phyloP scores from a whole-genome alignment of 2,329 filamentous ascomycete genomes.

The Coniochaeta sp. region DNA sequence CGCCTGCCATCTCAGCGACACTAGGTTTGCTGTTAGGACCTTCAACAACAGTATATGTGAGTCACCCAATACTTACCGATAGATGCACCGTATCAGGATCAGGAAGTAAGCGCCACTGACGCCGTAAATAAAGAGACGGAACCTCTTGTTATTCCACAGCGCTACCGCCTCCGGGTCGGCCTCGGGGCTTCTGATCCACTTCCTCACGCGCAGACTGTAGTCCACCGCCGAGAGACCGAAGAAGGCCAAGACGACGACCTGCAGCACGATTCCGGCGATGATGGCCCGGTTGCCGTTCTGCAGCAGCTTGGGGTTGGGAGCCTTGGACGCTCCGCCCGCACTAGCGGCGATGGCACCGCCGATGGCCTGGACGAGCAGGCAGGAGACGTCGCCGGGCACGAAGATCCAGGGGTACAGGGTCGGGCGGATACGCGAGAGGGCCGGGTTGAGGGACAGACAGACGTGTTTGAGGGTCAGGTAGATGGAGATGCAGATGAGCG shows the following conservation, averaged over 20 bases:
- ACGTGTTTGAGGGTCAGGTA: slow-evolving; percentile 59
- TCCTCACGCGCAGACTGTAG: slow-evolving; percentile 34
- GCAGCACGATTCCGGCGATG: slow-evolving; percentile 45
- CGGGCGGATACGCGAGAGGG: slow-evolving; percentile 42
- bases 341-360: slow-evolving; percentile 48
- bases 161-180: slow-evolving; percentile 20
- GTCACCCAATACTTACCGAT: slow-evolving; percentile 32
- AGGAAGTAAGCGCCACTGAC: slow-evolving; percentile 34
- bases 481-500: slow-evolving; percentile 53
- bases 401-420: slow-evolving; percentile 49
- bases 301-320: slow-evolving; percentile 28
- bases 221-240: slow-evolving; percentile 38
- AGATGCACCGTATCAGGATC: slow-evolving; percentile 45
- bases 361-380: slow-evolving; percentile 50
- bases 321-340: slow-evolving; percentile 23
- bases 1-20: slow-evolving; percentile 56
- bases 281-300: slow-evolving; percentile 41
- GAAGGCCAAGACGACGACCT: slow-evolving; percentile 39
- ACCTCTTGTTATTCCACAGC: slow-evolving; percentile 34
- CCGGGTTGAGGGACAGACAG: slow-evolving; percentile 38
- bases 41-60: background rate
- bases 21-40: slow-evolving; percentile 20
- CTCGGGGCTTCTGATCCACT: slow-evolving; percentile 25
- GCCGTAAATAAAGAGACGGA: slow-evolving; percentile 35
- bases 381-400: slow-evolving; percentile 51